phyloP scores from a whole-genome alignment of 176 grass and related monocot genomes.

The Avena insularis region DNA sequence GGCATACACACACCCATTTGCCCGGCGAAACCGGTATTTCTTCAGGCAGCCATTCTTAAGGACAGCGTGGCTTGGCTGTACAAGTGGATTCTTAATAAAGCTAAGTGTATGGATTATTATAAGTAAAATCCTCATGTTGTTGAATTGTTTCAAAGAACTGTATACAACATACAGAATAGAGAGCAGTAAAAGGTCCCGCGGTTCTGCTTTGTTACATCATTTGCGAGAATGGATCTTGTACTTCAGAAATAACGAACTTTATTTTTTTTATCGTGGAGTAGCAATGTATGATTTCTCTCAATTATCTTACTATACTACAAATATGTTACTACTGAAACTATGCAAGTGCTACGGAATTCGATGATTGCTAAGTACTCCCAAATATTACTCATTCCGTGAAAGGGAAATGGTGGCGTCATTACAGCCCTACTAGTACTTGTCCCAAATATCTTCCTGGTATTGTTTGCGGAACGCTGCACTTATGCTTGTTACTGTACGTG shows the following conservation, averaged over 20 bases:
- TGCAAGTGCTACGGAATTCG: not conserved
- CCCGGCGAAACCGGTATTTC: constrained; percentile 15
- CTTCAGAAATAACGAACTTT: no score
- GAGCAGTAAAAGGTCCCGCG: not conserved
- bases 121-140: constrained; percentile 41
- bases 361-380: not conserved
- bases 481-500: not conserved
- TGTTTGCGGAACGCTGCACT: not conserved
- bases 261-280: no score
- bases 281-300: no score
- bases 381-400: not conserved
- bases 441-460: not conserved
- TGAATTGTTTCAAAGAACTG: constrained; percentile 31
- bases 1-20: constrained; percentile 28
- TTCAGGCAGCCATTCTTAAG: constrained; percentile 1
- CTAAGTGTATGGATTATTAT: constrained; percentile 21
- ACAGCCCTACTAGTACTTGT: no score
- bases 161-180: constrained; percentile 39
- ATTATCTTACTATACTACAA: no score
- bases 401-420: not conserved
- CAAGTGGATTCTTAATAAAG: constrained; percentile 34
- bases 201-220: not conserved
- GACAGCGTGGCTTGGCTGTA: not conserved
- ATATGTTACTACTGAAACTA: not conserved
- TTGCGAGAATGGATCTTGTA: not conserved